Evolutionary conservation across 306 rosid species (phyloP), one percentile per base, ranked within the genome.

Genomic region (Gleditsia sinensis): DNA sequence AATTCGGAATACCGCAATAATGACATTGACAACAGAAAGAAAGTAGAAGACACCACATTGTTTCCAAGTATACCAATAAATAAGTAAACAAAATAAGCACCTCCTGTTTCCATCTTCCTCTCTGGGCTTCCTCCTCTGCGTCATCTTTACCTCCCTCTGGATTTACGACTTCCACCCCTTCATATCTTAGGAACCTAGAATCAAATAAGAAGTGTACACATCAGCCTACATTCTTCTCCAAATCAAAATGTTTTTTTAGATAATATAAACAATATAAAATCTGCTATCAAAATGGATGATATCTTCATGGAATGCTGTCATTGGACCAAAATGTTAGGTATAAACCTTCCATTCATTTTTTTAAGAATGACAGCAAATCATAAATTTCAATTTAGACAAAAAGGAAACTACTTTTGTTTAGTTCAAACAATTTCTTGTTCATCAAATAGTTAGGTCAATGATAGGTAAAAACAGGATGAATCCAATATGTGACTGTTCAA

Each of bases 51-150:
- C 42, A 32, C 51, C 53, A n/a, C n/a, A 27, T 32, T 30, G 20
- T 6, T 23, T 28, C 9, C 63, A 25, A 11, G 10, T 25, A 11
- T 23, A 43, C 32, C 46, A 33, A 16, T 13, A 36, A 24, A 25
- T 2, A 30, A 62, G 57, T 9, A 43, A 42, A 66, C 21, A 55
- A 63, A 71, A 49, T 8, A 37, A 43, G 10, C 54, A 93, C 98
- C 97, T 93, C 97, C 49, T 87, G 84, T 56, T 80, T 91, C 98
- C 98, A 93, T 88, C 98, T 91, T 86, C 98, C 98, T 82, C 80
- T 88, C 20, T 85, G 84, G 75, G 91, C 88, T 86, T 93, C 98
- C 80, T 88, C 96, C 63, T 85, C 97, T 36, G 88, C 97, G 63
- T 93, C 98, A 50, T 91, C 98, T 83, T 91, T 85, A 42, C 98